Base-by-base conservation (phyloP, 139 green algal genomes). In the Tetradesmus lagerheimii region DNA sequence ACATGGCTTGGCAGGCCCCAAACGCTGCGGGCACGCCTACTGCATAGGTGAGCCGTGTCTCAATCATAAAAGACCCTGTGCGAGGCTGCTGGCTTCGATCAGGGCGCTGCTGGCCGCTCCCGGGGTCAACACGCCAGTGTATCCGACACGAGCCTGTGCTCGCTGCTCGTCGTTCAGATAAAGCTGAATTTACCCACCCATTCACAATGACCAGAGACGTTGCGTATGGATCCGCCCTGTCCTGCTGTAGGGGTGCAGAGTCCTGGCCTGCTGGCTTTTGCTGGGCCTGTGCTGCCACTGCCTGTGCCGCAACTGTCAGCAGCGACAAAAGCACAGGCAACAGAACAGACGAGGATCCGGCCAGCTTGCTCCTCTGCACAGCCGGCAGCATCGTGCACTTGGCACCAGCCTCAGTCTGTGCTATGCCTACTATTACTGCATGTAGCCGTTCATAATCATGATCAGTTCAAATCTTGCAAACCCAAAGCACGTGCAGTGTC, bases 181-280 rank as follows among this genome's bases (percentile, higher is more conserved):
- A 12, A 39, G 80, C n/a, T 76, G n/a, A 31, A 2, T 62, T 11
- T 14, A 29, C 83, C 25, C 64, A 88, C 83, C 83, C 83, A 80
- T 88, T 88, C n/a, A 88, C 34, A 23, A 88, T 88, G 23, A 80
- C 83, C 9, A 88, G 64, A 2, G 83, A 88, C 27, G 83, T 88
- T 5, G 38, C 29, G 27, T 41, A 37, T 5, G n/a, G 71, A 79
- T 79, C 71, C 20, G 57, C 0, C 57, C 57, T 71, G 57, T 71
- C 20, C 20, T 71, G 57, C 23, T 31, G 57, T 71, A 11, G 23
- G 23, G 57, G 4, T 71, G 57, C 57, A 71, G 57, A 71, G 23
- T 71, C 57, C 25, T n/a, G 57, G 57, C 23, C 57, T 71, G 57
- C 57, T 71, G 57, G 25, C 57, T 71, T 57, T 12, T 57, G 45